A percentile compares a stretch with the other conserved stretches of the same genome.
Conservation (phyloP, 2,329 filamentous ascomycete genomes). For the Capronia coronata region DNA sequence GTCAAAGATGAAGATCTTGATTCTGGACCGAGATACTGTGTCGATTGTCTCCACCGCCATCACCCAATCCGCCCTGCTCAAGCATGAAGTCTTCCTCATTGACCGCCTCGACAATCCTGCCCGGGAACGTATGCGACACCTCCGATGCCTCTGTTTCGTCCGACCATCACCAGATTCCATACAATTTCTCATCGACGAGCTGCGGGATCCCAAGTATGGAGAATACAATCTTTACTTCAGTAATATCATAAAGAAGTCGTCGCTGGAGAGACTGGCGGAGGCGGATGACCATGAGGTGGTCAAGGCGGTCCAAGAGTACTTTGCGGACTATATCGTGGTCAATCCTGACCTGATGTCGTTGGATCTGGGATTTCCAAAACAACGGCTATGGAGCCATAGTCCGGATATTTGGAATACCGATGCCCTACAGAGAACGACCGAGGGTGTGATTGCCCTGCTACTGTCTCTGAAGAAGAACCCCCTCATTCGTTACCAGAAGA, state of each 20-base stretch:
- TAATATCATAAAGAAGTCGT: constrained; percentile 95
- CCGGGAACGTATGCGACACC: constrained; percentile 95
- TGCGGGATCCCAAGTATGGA: constrained; percentile 92
- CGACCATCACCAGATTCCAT: constrained; percentile 88
- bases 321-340: constrained; percentile 90
- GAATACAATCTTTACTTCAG: constrained; percentile 98
- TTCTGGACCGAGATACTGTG: constrained; percentile 89
- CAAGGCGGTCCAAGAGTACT: constrained; percentile 87
- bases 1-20: constrained; percentile 95
- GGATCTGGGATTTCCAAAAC: constrained; percentile 63
- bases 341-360: constrained; percentile 90
- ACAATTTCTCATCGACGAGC: constrained; percentile 87
- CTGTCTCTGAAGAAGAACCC: constrained; percentile 95
- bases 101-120: constrained; percentile 86
- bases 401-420: constrained; percentile 90
- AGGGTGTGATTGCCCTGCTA: constrained; percentile 76
- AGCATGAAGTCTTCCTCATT: constrained; percentile 95
- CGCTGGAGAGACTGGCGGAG: constrained; percentile 86
- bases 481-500: constrained; percentile 86
- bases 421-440: constrained; percentile 74
- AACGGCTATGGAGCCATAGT: constrained; percentile 71
- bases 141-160: constrained; percentile 87
- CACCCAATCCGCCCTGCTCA: constrained; percentile 88
- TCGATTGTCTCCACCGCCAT: constrained; percentile 90
- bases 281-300: constrained; percentile 97